These are phyloP conservation scores for Hsuehochloa calcarea DNA, from an alignment of 176 grass and related monocot species.

Conservation along the genomic window DNA sequence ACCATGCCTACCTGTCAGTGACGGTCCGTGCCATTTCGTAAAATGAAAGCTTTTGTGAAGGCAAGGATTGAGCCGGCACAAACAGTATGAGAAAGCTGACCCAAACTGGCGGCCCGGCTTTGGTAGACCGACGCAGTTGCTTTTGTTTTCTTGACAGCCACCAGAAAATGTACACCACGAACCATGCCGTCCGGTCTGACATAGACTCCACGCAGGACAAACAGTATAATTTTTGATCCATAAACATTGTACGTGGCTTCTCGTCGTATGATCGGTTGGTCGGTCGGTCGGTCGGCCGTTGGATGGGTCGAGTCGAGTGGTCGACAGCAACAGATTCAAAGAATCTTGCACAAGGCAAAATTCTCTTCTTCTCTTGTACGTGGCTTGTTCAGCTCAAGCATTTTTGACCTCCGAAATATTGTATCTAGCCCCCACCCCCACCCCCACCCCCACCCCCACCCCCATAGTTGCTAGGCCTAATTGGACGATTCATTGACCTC, in stretches of 20 bases:
- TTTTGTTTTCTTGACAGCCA: neutral
- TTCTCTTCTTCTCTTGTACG: neutral
- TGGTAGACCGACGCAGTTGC: no score
- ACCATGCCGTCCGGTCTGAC: neutral
- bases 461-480: no score
- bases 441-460: no score
- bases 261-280: no score
- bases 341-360: slow-evolving; percentile 31
- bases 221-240: no score
- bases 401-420: no score
- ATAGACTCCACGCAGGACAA: neutral
- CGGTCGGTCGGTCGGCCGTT: no score
- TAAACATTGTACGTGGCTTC: no score
- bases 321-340: slow-evolving; percentile 23
- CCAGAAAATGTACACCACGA: neutral
- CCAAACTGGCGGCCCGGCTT: neutral
- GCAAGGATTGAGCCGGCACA: neutral
- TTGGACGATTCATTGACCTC: neutral
- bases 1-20: neutral
- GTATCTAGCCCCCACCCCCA: no score
- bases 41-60: neutral
- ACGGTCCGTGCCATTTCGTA: neutral
- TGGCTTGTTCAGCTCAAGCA: neutral
- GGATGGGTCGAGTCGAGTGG: neutral
- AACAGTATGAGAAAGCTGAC: slow-evolving; percentile 1